Base-by-base conservation (phyloP, 129 eudicot genomes). In the Flaveria brownii region DNA sequence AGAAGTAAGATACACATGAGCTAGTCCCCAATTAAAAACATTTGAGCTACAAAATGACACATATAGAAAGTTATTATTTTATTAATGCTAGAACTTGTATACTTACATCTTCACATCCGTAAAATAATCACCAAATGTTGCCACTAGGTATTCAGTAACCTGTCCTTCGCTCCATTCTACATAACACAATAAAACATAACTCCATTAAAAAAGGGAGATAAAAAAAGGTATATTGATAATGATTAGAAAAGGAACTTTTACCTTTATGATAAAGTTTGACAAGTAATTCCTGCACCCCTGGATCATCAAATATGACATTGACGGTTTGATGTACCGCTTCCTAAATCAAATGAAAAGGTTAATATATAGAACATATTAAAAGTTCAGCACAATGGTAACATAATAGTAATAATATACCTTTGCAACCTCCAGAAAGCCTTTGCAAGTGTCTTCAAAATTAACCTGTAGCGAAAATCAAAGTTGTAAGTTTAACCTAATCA, bases 381-480 rank as follows among this genome's bases (percentile, higher is more conserved):
- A 41, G 5, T 50, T 64, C 23, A 62, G 10, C 14, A 50, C 45
- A 71, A 7, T 10, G 62, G 17, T 42, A 57, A 45, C 22, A 55
- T 55, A 54, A 68, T n/a, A 67, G 28, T 54, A 22, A 51, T 23
- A 74, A 50, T 68, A 47, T 81, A 94, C 98, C 93, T 94, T 94
- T 70, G 99, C 92, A 83, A 94, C 99, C 85, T 94, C 99, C 74
- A 94, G 85, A 83, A 94, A 94, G 61, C 99, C 99, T 89, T 94
- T 94, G 88, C 99, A 94, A 9, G 99, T 94, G 82, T 94, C 99
- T 81, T 94, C 99, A 91, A 94, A 94, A 84, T 91, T 91, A 57
- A 94, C 88, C 99, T 94, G 91, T 50, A 74, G 71, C 71, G 84
- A 55, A 76, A 25, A 11, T 62, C 72, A 42, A 55, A 20, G 20